Conservation (phyloP, 768 basidiomycete species). For the Serendipita sp. region DNA sequence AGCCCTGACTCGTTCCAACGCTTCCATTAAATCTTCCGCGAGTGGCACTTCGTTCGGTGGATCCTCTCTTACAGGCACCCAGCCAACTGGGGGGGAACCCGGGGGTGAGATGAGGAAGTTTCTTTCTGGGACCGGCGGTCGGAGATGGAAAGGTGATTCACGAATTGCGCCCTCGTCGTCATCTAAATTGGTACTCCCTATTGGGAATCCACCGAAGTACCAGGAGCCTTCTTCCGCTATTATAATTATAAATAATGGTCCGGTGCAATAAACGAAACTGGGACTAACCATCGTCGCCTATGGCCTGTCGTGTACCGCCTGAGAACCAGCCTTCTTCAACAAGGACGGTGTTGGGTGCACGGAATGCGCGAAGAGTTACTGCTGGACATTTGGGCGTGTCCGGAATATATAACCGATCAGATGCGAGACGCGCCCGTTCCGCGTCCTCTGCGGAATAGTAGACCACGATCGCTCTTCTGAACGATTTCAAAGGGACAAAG, state of each 20-base stretch:
- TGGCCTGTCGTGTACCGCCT: neutral
- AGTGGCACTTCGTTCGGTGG: constrained; percentile 72
- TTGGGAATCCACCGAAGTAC: constrained; percentile 2
- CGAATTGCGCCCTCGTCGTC: constrained; percentile 12
- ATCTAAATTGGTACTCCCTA: constrained; percentile 2
- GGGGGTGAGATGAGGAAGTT: constrained; percentile 98
- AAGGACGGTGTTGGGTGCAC: neutral
- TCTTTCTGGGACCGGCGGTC: constrained; percentile 66
- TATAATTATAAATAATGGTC: constrained; percentile 8
- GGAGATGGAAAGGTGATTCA: constrained; percentile 35
- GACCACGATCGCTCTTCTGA: constrained; percentile 70
- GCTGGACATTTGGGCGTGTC: constrained; percentile 22
- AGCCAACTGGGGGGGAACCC: constrained; percentile 91
- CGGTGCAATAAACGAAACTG: no score
- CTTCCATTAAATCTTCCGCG: constrained; percentile 74
- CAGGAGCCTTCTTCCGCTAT: constrained; percentile 5
- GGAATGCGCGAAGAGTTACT: neutral
- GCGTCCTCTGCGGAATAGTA: constrained; percentile 49
- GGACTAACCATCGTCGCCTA: neutral
- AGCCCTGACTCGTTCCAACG: constrained; percentile 50
- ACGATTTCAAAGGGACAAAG: constrained; percentile 77
- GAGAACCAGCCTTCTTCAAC: constrained; percentile 4
- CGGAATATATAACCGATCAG: constrained; percentile 48
- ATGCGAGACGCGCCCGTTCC: constrained; percentile 45
- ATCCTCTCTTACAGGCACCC: constrained; percentile 84